A percentile compares a stretch with the other conserved stretches of the same genome.
These are phyloP conservation scores for Corylus heterophylla DNA, from an alignment of 306 rosid genomes.

Conservation along the genomic window DNA sequence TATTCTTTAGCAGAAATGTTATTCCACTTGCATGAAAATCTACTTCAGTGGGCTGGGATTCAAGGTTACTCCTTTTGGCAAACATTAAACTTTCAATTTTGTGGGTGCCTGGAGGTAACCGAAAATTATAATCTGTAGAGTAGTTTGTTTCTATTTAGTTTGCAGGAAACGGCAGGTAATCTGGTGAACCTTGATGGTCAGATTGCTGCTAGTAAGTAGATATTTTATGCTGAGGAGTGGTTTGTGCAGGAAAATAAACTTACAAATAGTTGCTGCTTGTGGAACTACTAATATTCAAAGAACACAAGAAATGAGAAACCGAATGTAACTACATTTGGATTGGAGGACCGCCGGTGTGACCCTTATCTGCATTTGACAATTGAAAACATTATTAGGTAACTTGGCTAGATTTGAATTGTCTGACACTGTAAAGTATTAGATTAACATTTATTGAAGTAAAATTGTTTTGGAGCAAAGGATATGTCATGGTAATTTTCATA, in stretches of 20 bases:
- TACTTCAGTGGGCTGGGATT: conserved; percentile 29
- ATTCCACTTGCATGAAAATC: conserved; percentile 29
- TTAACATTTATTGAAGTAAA: background rate
- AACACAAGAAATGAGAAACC: conserved; percentile 2
- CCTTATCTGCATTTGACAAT: background rate
- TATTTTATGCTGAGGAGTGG: conserved; percentile 23
- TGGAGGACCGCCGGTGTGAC: background rate
- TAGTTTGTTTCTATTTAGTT: conserved; percentile 36
- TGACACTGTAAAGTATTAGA: background rate
- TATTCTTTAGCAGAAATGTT: conserved; percentile 22
- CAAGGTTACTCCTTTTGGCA: conserved; percentile 25
- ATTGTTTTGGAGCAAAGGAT: background rate
- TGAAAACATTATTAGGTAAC: background rate
- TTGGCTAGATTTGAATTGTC: background rate
- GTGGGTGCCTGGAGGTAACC: conserved; percentile 42
- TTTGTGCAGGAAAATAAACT: conserved; percentile 45
- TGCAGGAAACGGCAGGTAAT: conserved; percentile 35
- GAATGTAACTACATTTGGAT: conserved; percentile 10
- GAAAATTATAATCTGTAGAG: conserved; percentile 34
- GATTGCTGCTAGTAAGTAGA: conserved; percentile 19
- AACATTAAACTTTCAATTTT: conserved; percentile 26
- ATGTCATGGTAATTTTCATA: background rate
- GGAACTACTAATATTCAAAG: conserved; percentile 1
- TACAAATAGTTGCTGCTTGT: conserved; percentile 21
- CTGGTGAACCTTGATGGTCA: conserved; percentile 25